Evolutionary conservation across 2,329 filamentous ascomycete genomes (phyloP).

Genomic region (Atkinsonella texensis): DNA sequence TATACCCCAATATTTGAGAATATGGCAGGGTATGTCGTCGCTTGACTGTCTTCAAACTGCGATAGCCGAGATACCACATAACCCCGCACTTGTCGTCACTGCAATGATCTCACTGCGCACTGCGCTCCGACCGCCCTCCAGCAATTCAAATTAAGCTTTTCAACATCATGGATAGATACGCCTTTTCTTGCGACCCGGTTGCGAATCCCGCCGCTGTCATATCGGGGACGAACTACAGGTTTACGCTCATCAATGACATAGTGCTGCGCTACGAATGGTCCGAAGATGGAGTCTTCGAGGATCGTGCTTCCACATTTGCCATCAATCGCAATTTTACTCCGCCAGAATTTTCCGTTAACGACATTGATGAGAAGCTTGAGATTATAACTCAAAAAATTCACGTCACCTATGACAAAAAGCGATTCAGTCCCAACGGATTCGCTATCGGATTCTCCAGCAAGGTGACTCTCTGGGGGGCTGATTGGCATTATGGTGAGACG

Average conservation of each 20-base stretch:
- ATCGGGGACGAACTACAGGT: slow-evolving; percentile 33
- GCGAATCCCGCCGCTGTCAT: slow-evolving; percentile 4
- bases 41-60: no score
- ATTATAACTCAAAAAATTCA: slow-evolving; percentile 44
- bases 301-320: slow-evolving; percentile 49
- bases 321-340: slow-evolving; percentile 30
- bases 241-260: slow-evolving; percentile 44
- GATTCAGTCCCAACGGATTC: slow-evolving; percentile 40
- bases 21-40: no score
- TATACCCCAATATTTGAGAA: no score
- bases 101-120: neutral
- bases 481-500: slow-evolving; percentile 38
- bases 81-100: neutral
- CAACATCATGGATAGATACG: slow-evolving; percentile 1
- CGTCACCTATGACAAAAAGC: slow-evolving; percentile 44
- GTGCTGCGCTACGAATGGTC: slow-evolving; percentile 52
- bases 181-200: slow-evolving; percentile 3
- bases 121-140: neutral
- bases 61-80: no score
- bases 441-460: slow-evolving; percentile 30
- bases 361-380: slow-evolving; percentile 34
- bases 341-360: slow-evolving; percentile 34
- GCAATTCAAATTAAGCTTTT: neutral
- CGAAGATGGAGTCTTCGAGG: slow-evolving; percentile 45
- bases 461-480: slow-evolving; percentile 8